Evolutionary conservation across 2,329 filamentous ascomycete genomes (phyloP).

Genomic region (Colletotrichum theobromicola): DNA sequence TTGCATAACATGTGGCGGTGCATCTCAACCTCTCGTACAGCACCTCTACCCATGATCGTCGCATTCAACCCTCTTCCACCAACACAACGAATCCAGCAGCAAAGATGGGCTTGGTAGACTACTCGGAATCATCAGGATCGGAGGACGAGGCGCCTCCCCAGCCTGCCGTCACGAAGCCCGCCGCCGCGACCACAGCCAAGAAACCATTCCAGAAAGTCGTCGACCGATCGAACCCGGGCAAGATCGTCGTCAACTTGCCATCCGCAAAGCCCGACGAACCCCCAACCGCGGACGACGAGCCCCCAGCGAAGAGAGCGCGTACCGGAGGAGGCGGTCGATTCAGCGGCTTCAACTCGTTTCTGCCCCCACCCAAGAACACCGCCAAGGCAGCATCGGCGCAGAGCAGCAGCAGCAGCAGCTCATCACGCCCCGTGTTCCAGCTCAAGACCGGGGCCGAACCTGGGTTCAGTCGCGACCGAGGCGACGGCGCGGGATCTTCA

Average conservation of each 20-base stretch:
- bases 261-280: slow-evolving; percentile 43
- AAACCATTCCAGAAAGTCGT: slow-evolving; percentile 80
- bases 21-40: background rate
- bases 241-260: slow-evolving; percentile 83
- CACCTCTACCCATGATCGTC: slow-evolving; percentile 1
- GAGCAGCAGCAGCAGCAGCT: slow-evolving; percentile 28
- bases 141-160: slow-evolving; percentile 46
- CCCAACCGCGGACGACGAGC: slow-evolving; percentile 48
- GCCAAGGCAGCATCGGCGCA: slow-evolving; percentile 38
- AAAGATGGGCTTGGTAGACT: slow-evolving; percentile 79
- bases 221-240: slow-evolving; percentile 80
- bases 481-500: slow-evolving; percentile 46
- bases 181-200: slow-evolving; percentile 40
- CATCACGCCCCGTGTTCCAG: slow-evolving; percentile 49
- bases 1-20: slow-evolving; percentile 12
- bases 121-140: slow-evolving; percentile 80
- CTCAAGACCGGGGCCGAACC: slow-evolving; percentile 85
- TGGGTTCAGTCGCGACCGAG: slow-evolving; percentile 76
- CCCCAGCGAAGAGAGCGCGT: slow-evolving; percentile 75
- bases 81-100: background rate
- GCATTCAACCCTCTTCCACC: background rate
- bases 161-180: slow-evolving; percentile 33
- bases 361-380: slow-evolving; percentile 80
- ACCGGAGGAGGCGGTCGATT: slow-evolving; percentile 64
- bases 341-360: slow-evolving; percentile 82